phyloP scores from a whole-genome alignment of 2,329 filamentous ascomycete species.

The Penicillium sp. region DNA sequence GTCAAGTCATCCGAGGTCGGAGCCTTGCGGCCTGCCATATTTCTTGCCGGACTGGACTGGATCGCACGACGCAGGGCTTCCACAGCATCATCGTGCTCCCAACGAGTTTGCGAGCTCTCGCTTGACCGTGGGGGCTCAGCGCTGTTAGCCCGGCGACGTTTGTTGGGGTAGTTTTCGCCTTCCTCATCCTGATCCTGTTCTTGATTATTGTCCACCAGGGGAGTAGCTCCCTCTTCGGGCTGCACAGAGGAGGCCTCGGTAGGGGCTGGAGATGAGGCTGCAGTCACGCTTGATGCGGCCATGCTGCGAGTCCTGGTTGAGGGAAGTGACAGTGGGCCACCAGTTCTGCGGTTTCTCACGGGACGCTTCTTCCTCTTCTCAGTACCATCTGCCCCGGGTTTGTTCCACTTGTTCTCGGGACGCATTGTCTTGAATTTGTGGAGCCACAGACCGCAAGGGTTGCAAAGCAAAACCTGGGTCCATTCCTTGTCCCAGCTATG shows the following conservation, averaged over 20 bases:
- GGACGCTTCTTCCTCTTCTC: conserved; percentile 45
- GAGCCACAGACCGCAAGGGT: conserved; percentile 95
- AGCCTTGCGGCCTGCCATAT: conserved; percentile 46
- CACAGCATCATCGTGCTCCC: conserved; percentile 41
- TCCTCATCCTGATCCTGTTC: conserved; percentile 39
- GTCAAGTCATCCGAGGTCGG: conserved; percentile 48
- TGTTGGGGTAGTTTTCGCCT: conserved; percentile 33
- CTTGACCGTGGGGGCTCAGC: conserved; percentile 44
- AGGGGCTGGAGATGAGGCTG: conserved; percentile 41
- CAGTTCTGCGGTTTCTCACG: conserved; percentile 33
- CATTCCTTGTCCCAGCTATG: conserved; percentile 68
- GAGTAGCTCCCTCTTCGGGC: conserved; percentile 36
- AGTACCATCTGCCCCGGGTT: conserved; percentile 36
- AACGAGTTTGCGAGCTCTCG: conserved; percentile 33
- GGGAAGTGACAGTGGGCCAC: conserved; percentile 34
- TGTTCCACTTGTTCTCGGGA: conserved; percentile 80
- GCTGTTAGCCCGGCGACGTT: conserved; percentile 49
- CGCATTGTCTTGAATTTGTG: conserved; percentile 83
- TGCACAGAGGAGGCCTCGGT: conserved; percentile 40
- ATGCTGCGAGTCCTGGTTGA: conserved; percentile 34
- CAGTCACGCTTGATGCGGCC: conserved; percentile 27
- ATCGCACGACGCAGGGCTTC: conserved; percentile 56
- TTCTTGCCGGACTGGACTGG: conserved; percentile 61
- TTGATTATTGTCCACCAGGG: conserved; percentile 32
- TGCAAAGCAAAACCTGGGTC: conserved; percentile 77